phyloP scores from a whole-genome alignment of 73 alveolate genomes.

The Tetrahymena borealis region DNA sequence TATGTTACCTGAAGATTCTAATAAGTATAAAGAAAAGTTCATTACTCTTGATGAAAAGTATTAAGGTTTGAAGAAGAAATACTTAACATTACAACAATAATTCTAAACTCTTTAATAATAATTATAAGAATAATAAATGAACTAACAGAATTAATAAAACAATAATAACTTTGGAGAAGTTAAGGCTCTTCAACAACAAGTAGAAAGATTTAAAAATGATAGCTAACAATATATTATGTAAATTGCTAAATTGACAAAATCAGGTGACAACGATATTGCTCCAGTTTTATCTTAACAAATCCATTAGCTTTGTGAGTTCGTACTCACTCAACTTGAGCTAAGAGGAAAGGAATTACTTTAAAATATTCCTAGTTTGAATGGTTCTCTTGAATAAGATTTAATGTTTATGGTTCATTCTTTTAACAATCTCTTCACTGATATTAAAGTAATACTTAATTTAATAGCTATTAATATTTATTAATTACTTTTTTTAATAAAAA shows the following conservation, averaged over 20 bases:
- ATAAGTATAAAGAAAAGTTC: background rate
- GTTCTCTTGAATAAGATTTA: background rate
- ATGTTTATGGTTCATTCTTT: background rate
- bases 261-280: background rate
- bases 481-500: background rate
- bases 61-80: background rate
- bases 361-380: background rate
- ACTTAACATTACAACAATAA: background rate
- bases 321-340: background rate
- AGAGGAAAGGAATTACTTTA: background rate
- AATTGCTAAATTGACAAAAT: background rate
- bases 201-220: background rate
- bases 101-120: background rate
- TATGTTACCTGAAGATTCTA: background rate
- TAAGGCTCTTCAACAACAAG: background rate
- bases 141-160: background rate
- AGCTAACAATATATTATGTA: background rate
- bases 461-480: background rate
- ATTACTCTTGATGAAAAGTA: background rate
- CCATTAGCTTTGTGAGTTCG: background rate
- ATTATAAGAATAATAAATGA: background rate
- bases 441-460: background rate
- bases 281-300: background rate
- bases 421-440: background rate
- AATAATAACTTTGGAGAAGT: background rate